phyloP scores from a whole-genome alignment of 768 basidiomycete species.

The Phylloporus sp. region DNA sequence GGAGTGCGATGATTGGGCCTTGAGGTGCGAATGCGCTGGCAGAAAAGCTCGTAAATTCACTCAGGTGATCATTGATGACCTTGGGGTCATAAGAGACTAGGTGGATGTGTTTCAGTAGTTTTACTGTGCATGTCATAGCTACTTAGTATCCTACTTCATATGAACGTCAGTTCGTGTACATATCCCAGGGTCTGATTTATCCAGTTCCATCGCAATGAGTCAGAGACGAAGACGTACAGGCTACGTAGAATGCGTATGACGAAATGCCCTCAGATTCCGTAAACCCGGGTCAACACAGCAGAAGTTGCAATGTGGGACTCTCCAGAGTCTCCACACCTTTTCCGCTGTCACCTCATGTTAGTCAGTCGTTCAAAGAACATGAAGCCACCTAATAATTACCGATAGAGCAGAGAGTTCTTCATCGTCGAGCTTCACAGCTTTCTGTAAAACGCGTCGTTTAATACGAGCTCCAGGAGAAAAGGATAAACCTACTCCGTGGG shows the following conservation, averaged over 20 bases:
- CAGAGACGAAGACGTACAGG: neutral
- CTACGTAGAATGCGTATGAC: neutral
- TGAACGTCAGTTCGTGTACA: neutral
- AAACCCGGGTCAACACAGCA: too few species aligned
- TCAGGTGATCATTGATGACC: too few species aligned
- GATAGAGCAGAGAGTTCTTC: neutral
- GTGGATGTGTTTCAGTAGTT: too few species aligned
- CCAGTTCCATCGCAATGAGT: neutral
- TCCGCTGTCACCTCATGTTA: too few species aligned
- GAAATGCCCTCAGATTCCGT: too few species aligned
- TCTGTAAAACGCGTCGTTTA: neutral
- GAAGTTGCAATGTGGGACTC: too few species aligned
- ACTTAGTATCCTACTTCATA: neutral
- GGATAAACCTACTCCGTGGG: conserved; percentile 8
- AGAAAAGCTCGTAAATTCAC: too few species aligned
- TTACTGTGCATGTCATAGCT: too few species aligned
- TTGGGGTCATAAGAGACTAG: too few species aligned
- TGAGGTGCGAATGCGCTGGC: too few species aligned
- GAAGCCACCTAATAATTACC: neutral
- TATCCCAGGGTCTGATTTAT: neutral
- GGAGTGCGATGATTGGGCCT: too few species aligned
- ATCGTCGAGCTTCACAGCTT: conserved; percentile 1
- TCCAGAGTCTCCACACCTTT: too few species aligned
- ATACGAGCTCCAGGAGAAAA: neutral
- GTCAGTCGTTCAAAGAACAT: neutral